Conservation (phyloP, 2,329 filamentous ascomycete genomes). For the Hawksworthiomyces lignivorus region DNA sequence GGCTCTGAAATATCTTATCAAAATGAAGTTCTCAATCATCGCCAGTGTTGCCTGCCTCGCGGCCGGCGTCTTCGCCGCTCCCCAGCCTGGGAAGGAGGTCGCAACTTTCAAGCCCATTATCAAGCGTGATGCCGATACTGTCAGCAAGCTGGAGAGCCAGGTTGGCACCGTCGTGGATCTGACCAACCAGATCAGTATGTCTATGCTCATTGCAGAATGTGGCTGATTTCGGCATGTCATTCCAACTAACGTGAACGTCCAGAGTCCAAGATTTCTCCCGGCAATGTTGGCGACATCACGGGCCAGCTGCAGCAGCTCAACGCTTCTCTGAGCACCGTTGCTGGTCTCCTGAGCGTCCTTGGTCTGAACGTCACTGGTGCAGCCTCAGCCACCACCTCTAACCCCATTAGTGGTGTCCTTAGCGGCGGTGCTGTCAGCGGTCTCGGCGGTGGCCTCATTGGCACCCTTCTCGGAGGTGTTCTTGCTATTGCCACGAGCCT, state of each 20-base stretch:
- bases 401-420: too few species aligned
- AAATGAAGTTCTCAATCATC: constrained; percentile 15
- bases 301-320: background rate
- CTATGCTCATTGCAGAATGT: too few species aligned
- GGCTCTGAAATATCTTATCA: background rate
- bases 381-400: too few species aligned
- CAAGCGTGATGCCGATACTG: too few species aligned
- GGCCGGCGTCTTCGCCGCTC: constrained; percentile 9
- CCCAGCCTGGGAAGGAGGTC: too few species aligned
- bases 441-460: too few species aligned
- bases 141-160: background rate
- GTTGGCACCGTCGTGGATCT: background rate
- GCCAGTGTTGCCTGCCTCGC: constrained; percentile 5
- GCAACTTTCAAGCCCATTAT: too few species aligned
- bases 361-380: background rate
- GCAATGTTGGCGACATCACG: background rate
- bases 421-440: background rate
- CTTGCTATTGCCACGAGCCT: too few species aligned
- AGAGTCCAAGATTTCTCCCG: too few species aligned
- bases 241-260: too few species aligned
- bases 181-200: background rate
- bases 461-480: too few species aligned
- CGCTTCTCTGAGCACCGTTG: background rate
- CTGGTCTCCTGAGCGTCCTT: background rate
- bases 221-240: too few species aligned